Evolutionary conservation across 345 rosid genomes (phyloP), one percentile per base, ranked within the genome.

Genomic region (Bruguiera gymnorhiza): DNA sequence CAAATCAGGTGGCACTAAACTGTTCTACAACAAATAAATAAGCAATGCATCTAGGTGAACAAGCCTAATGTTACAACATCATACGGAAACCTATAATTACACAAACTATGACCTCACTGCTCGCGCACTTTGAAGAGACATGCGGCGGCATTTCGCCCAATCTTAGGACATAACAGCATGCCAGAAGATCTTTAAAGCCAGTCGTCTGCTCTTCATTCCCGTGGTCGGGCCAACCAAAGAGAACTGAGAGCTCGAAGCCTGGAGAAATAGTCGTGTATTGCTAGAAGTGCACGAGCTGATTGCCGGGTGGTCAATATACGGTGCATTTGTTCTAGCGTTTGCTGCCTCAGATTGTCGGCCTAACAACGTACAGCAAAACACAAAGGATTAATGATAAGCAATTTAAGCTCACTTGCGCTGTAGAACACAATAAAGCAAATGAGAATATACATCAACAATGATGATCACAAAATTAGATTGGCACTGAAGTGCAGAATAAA

Each of bases 211-310:
- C 21, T 6, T 73, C 59, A 78, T 34, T 78, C 81, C 66, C 53
- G 68, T 60, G 96, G 96, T 43, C 96, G 89, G 70, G 96, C 91
- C 39, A 95, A 78, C 92, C 96, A 94, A 19, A 94, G 95, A 15
- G 97, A 87, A 72, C 93, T 91, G 24, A 94, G 88, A 60, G 97
- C 93, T 75, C 98, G 96, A 27, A 94, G 96, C 51, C 96, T 86
- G 43, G 83, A 86, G 78, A 86, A 89, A 78, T 89, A 91, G 70
- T 89, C 92, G 52, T 93, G 89, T 65, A 89, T 69, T 13, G 85
- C 87, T 36, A 94, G 93, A 61, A 94, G 74, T 7, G 88, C 97
- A 57, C 88, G 80, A 60, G 98, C 98, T 9, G 98, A 78, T 81
- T 94, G 97, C 62, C 88, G 85, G 55, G 85, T 86, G 59, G 93